Base-by-base conservation (phyloP, 2,329 filamentous ascomycete species). In the Botrytis byssoidea region DNA sequence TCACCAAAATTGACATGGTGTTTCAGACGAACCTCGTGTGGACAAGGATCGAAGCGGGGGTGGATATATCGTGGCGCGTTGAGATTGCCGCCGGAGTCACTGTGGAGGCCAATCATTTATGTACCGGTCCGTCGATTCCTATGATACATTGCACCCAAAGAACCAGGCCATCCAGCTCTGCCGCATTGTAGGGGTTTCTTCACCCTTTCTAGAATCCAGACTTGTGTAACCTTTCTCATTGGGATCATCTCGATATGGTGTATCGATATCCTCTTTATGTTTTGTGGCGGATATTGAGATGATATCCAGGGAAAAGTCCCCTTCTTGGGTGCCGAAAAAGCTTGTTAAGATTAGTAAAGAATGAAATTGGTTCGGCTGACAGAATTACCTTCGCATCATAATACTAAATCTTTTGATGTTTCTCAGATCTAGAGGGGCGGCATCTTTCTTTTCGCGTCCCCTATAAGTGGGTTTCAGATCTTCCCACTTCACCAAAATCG, bases 351-450 rank as follows among this genome's bases (percentile, higher is more conserved):
- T 66, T 67, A 73, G 74, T 37, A n/a, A 20, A 76, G 77, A 71
- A 69, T 59, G 46, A 63, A 67, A 67, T 44, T 37, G 70, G 22
- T 22, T 44, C 42, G 37, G 48, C 46, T 37, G 40, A 9, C n/a
- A 14, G 6, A 80, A 84, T 74, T 82, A 93, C 93, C 93, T 96
- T 81, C 93, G 85, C 86, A 92, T 92, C 93, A 96, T 95, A 74
- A 96, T 85, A 69, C 90, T 91, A 44, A 95, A 84, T 65, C 92
- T 85, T 82, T 88, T 91, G 57, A 96, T 84, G 61, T 84, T 84
- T 66, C 84, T 84, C 75, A 87, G 78, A 77, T 94, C 84, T 77
- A 96, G 81, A 8, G 87, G 85, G 73, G 85, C 81, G 0, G 88
- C 88, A 82, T 92, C 89, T 29, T 86, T 82, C 80, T 88, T 86